Evolutionary conservation across 805 yeast species (phyloP).

Genomic region (Wickerhamomyces strasburgensis): DNA sequence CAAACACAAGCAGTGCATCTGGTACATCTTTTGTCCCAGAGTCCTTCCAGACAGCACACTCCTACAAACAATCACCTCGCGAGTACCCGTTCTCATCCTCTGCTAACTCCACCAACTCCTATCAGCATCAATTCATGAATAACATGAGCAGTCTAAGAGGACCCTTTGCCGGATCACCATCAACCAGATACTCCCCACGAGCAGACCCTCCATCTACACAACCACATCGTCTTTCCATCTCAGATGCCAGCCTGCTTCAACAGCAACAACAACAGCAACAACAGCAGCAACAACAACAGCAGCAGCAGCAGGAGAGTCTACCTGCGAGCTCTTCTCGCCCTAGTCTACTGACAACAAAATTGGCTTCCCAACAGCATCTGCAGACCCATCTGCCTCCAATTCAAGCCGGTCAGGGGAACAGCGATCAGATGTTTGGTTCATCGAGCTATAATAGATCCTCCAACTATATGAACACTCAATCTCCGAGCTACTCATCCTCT

Average conservation of each 20-base stretch:
- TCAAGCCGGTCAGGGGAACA: too few species aligned
- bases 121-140: conserved; percentile 12
- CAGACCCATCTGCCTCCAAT: conserved; percentile 8
- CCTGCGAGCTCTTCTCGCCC: conserved; percentile 17
- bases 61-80: conserved; percentile 17
- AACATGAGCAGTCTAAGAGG: conserved; percentile 20
- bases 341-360: conserved; percentile 29
- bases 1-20: too few species aligned
- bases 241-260: conserved; percentile 4
- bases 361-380: conserved; percentile 22
- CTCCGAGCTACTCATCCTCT: conserved; percentile 3
- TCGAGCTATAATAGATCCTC: too few species aligned
- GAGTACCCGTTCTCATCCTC: conserved; percentile 24
- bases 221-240: conserved; percentile 14
- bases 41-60: conserved; percentile 25
- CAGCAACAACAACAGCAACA: conserved; percentile 1
- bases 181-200: conserved; percentile 22
- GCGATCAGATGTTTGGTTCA: too few species aligned
- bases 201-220: conserved; percentile 22
- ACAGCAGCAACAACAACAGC: conserved; percentile 7
- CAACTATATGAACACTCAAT: conserved; percentile 2
- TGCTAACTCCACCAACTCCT: conserved; percentile 21
- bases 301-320: conserved; percentile 13
- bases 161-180: conserved; percentile 20
- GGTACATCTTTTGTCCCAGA: conserved; percentile 21